Evolutionary conservation across 345 rosid genomes (phyloP).

Genomic region (Isatis tinctoria): DNA sequence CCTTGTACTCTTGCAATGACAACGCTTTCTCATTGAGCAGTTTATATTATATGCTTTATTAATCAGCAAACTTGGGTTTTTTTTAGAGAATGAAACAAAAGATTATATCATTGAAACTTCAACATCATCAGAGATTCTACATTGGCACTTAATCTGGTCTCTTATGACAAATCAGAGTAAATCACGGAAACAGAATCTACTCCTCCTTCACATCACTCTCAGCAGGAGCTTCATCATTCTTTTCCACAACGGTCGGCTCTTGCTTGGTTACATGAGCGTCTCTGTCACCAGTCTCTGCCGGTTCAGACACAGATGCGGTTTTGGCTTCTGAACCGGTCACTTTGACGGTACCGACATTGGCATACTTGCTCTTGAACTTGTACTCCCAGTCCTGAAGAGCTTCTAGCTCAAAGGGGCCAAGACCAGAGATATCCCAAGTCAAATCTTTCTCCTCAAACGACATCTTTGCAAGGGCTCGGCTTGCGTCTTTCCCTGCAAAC

Average conservation of each 20-base stretch:
- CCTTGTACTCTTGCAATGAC: too few relatives aligned
- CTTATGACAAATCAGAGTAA: background rate
- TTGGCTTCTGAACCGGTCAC: constrained; percentile 41
- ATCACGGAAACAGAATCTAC: background rate
- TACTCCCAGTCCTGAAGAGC: constrained; percentile 99
- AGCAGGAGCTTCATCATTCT: constrained; percentile 8
- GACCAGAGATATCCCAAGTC: constrained; percentile 91
- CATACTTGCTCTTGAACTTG: constrained; percentile 98
- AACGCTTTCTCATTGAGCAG: background rate
- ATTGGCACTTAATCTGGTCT: background rate
- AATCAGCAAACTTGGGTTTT: background rate
- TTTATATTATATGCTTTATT: background rate
- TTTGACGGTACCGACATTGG: constrained; percentile 78
- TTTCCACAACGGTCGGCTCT: constrained; percentile 8
- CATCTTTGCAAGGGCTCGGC: constrained; percentile 99
- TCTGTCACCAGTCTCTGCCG: constrained; percentile 35
- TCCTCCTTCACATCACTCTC: constrained; percentile 19
- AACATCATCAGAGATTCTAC: constrained; percentile 4
- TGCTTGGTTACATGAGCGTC: constrained; percentile 5
- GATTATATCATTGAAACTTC: constrained; percentile 3
- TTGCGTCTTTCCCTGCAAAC: constrained; percentile 96
- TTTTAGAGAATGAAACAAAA: background rate
- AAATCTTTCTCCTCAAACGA: constrained; percentile 91
- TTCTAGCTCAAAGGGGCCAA: constrained; percentile 88
- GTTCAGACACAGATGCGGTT: constrained; percentile 42